Conservation (phyloP, 1,139 yeast genomes). For the Suhomyces choctaworum region DNA sequence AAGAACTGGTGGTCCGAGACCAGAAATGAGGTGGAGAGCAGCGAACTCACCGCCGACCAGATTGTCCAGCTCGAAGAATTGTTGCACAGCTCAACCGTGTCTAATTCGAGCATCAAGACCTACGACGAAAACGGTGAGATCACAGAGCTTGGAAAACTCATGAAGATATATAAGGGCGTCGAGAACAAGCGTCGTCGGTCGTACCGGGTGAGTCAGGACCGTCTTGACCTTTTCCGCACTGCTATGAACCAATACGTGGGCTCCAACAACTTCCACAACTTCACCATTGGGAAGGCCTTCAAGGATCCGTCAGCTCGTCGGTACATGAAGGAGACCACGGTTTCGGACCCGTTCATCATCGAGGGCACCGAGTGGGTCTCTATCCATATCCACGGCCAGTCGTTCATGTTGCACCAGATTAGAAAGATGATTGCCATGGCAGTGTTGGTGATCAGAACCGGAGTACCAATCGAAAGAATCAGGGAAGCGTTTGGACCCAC, state of each 20-base stretch:
- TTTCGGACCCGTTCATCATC: constrained; percentile 89
- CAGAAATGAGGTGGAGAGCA: constrained; percentile 41
- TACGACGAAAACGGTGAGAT: constrained; percentile 36
- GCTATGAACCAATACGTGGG: constrained; percentile 79
- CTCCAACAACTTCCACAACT: constrained; percentile 92
- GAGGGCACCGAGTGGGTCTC: constrained; percentile 96
- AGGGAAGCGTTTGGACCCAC: constrained; percentile 73
- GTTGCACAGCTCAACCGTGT: constrained; percentile 15
- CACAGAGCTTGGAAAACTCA: constrained; percentile 45
- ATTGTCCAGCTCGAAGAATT: constrained; percentile 22
- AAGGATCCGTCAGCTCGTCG: constrained; percentile 84
- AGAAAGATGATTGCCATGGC: constrained; percentile 99
- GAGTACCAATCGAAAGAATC: constrained; percentile 76
- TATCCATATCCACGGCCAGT: constrained; percentile 95
- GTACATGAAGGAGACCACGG: constrained; percentile 74
- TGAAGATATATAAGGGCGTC: constrained; percentile 59
- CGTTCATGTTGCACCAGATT: constrained; percentile 97
- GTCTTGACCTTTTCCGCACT: constrained; percentile 61
- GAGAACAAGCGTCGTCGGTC: constrained; percentile 71
- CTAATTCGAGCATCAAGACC: constrained; percentile 21
- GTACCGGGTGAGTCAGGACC: constrained; percentile 62
- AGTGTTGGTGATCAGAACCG: constrained; percentile 77
- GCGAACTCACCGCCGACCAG: constrained; percentile 50
- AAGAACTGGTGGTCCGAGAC: constrained; percentile 69
- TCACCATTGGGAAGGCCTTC: constrained; percentile 84